Base-by-base conservation (phyloP, 805 yeast species). In the Candida ponderosae region DNA sequence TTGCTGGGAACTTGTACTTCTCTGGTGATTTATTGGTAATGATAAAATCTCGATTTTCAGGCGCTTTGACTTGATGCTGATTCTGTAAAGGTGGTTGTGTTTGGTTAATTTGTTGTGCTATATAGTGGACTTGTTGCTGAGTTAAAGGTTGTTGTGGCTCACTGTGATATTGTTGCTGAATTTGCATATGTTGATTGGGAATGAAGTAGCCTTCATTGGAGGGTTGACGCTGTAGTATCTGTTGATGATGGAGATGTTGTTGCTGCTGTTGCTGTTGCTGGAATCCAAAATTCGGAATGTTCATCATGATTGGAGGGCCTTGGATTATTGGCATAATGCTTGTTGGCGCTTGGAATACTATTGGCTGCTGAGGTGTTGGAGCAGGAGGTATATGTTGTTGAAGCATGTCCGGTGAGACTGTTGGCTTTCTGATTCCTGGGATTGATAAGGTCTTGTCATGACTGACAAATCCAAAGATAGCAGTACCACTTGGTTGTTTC, bases 401-500 rank as follows among this genome's bases (percentile, higher is more conserved):
- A 6, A 50, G 29, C 21, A 46, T 48, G n/a, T 41, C 43, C 31
- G 56, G 52, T 4, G 46, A 41, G 29, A 48, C 57, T 32, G 30
- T 32, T 31, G 34, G 35, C 27, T 51, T 48, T 7, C 41, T 7
- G 58, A 46, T 37, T 11, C 81, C 82, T 6, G 78, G 72, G 32
- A 82, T 69, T 3, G 84, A 75, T 28, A 82, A 56, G 33, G 76
- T 81, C 40, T 74, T 72, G 41, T 70, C 69, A 53, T 82, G 89
- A 33, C 75, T 77, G 8, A 68, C 62, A 46, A 72, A 82, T 0
- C 94, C 94, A 57, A 83, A 83, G 20, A 83, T 82, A 3, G 84
- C 90, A 4, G 90, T 80, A 13, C 94, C 94, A 62, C 88, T 80
- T 16, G 74, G 66, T 40, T 76, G 75, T 45, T 85, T 71, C 37